Percentiles rank a stretch among this genome's conserved stretches.
Evolutionary conservation across 2,329 filamentous ascomycete genomes (phyloP).

Genomic region (Venturia pyrina): DNA sequence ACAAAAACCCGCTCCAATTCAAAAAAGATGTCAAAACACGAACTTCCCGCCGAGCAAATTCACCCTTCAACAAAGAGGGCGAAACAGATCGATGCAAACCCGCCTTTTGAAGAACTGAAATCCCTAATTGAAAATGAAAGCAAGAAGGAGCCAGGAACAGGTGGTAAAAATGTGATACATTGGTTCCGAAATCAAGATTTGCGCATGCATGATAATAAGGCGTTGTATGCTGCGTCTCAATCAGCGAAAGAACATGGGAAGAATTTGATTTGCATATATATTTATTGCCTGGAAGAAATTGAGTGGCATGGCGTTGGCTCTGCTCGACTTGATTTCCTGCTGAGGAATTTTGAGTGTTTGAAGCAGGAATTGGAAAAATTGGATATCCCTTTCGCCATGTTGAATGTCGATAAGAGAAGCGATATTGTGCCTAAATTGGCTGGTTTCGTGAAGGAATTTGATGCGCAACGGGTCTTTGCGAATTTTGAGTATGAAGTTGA

Average conservation of each 20-base stretch:
- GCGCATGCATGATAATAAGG: constrained; percentile 40
- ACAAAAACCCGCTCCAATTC: background rate
- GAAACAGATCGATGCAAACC: constrained; percentile 37
- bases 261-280: constrained; percentile 35
- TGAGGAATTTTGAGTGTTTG: constrained; percentile 34
- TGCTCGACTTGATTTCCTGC: constrained; percentile 39
- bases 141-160: constrained; percentile 26
- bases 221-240: constrained; percentile 35
- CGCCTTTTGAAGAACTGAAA: constrained; percentile 34
- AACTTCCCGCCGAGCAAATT: constrained; percentile 19
- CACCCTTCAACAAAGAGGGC: constrained; percentile 40
- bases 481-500: constrained; percentile 40
- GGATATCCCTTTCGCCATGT: constrained; percentile 39
- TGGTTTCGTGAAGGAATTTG: constrained; percentile 34
- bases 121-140: constrained; percentile 30
- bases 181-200: constrained; percentile 44
- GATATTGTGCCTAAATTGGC: constrained; percentile 32
- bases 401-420: constrained; percentile 33
- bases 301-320: constrained; percentile 42
- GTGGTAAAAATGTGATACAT: constrained; percentile 28
- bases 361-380: constrained; percentile 35
- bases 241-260: constrained; percentile 34
- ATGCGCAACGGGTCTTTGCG: constrained; percentile 37
- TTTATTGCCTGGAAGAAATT: constrained; percentile 37
- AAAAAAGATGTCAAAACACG: constrained; percentile 20